Conservation (phyloP, 441 rosid genomes). For the Bruguiera hainesii region DNA sequence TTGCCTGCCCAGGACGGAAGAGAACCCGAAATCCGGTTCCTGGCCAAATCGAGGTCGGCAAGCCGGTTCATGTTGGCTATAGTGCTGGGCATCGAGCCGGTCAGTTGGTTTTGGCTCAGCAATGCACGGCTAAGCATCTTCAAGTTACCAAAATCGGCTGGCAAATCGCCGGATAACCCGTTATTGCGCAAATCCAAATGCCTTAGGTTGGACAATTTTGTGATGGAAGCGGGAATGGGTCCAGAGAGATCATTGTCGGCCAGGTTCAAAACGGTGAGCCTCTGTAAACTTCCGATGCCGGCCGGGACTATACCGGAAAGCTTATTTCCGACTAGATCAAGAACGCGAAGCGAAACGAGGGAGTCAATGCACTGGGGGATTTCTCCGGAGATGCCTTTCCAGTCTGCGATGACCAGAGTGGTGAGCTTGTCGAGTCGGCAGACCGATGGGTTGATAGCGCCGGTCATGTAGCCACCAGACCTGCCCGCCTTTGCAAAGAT, state of each 20-base stretch:
- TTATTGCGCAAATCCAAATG: constrained; percentile 26
- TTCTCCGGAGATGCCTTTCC: constrained; percentile 82
- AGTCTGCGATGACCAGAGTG: constrained; percentile 62
- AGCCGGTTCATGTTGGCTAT: constrained; percentile 55
- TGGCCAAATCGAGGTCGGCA: constrained; percentile 74
- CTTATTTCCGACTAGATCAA: constrained; percentile 55
- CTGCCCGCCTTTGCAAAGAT: constrained; percentile 63
- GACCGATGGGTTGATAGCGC: constrained; percentile 63
- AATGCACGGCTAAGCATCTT: constrained; percentile 78
- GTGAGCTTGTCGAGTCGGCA: constrained; percentile 58
- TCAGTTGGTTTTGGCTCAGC: constrained; percentile 60
- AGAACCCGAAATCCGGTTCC: constrained; percentile 51
- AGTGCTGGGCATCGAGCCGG: constrained; percentile 66
- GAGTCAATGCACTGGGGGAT: constrained; percentile 63
- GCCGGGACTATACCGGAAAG: constrained; percentile 25
- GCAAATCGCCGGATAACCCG: constrained; percentile 22
- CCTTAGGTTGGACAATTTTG: constrained; percentile 20
- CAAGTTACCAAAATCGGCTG: constrained; percentile 55
- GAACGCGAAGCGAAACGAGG: constrained; percentile 56
- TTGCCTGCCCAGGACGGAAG: constrained; percentile 56
- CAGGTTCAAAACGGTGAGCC: constrained; percentile 25
- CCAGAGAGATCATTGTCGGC: constrained; percentile 27
- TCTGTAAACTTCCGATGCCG: constrained; percentile 23
- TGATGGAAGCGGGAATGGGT: constrained; percentile 14
- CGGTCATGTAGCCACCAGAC: constrained; percentile 80